Base-by-base conservation (phyloP, 176 grass and related monocot species). In the Luzula sylvatica region DNA sequence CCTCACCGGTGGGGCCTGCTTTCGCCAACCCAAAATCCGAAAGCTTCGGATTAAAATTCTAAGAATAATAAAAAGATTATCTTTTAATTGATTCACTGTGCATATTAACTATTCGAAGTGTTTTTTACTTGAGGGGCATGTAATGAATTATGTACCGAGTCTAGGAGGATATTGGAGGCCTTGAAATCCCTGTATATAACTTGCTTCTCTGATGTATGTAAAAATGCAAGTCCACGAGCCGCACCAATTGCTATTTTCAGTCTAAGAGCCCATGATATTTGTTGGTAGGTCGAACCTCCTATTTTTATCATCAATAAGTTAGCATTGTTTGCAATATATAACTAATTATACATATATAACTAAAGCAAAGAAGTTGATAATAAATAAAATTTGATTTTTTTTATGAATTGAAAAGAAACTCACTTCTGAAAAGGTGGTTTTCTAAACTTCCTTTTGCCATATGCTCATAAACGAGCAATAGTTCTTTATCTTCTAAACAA, bases 401-500 rank as follows among this genome's bases (percentile, higher is more conserved):
- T 8, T 5, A 9, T 38, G 11, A 24, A 17, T 18, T n/a, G 0
- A 26, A 7, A 9, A 7, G 39, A 46, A 39, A 76, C 86, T 83
- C 42, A 89, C 86, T 89, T 80, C 75, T 80, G 53, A 89, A 83
- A 32, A 89, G 86, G 68, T 89, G 86, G 38, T 83, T 80, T 53
- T 77, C 86, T 32, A 89, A 52, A 71, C 68, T 89, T 35, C 80
- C 86, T 39, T 63, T 89, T 50, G 75, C 62, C 86, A 89, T 89
- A 69, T 69, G 69, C 65, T 89, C 86, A 66, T 89, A 88, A 28
- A 83, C 84, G 40, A 88, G 84, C 22, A 88, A 49, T 1, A 88
- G 84, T 61, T 88, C 84, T 38, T 17, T 65, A 27, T 82, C 75
- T 68, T 88, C 84, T 53, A 74, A 38, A 65, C 84, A 88, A 24